Conservation (phyloP, 2,329 filamentous ascomycete species). For the Reticulascus tulasneorum region DNA sequence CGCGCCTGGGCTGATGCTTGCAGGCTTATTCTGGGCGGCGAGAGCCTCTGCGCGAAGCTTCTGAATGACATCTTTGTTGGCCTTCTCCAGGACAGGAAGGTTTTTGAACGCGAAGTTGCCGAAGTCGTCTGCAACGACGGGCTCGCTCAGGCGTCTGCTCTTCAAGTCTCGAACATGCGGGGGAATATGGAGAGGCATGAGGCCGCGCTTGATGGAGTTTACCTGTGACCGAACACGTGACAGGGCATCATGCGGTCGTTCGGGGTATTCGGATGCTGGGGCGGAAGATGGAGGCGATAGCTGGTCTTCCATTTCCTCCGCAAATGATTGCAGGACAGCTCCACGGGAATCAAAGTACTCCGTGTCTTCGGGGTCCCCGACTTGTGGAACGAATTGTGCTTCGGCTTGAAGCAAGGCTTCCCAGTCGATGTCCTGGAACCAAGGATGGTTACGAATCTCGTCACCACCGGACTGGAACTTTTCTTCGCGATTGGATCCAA, state of each 20-base stretch:
- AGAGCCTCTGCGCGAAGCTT: constrained; percentile 90
- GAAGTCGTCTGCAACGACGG: constrained; percentile 85
- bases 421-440: constrained; percentile 89
- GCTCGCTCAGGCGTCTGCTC: constrained; percentile 84
- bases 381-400: constrained; percentile 88
- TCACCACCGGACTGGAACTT: constrained; percentile 80
- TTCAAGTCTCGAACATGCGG: constrained; percentile 92
- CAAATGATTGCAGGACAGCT: constrained; percentile 86
- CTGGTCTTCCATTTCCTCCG: constrained; percentile 91
- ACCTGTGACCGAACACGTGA: constrained; percentile 85
- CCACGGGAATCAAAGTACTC: constrained; percentile 95
- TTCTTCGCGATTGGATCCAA: constrained; percentile 82
- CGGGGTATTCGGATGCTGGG: constrained; percentile 72
- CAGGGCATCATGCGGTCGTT: constrained; percentile 90
- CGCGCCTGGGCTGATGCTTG: constrained; percentile 40
- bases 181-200: constrained; percentile 95
- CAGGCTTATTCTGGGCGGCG: constrained; percentile 57
- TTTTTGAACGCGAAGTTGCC: constrained; percentile 98
- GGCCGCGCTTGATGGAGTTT: constrained; percentile 79
- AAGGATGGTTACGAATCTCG: constrained; percentile 84
- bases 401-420: constrained; percentile 89
- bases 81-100: constrained; percentile 90
- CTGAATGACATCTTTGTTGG: constrained; percentile 97
- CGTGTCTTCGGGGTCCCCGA: constrained; percentile 92
- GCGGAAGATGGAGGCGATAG: constrained; percentile 66